phyloP scores from a whole-genome alignment of 2,329 filamentous ascomycete species.

The Waltergamsia citrina region DNA sequence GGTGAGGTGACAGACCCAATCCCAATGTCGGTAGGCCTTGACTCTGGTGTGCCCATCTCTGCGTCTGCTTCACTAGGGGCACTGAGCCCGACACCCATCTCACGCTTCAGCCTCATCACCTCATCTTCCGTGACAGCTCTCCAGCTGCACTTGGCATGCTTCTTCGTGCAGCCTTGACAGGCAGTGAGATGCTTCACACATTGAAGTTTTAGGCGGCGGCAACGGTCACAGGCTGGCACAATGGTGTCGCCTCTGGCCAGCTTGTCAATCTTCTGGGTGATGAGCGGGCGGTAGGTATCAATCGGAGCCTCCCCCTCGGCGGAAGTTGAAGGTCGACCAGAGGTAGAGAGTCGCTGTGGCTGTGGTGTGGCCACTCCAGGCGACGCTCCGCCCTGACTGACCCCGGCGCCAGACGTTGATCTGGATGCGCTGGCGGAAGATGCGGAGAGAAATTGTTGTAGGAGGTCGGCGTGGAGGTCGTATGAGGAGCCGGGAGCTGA shows the following conservation, averaged over 20 bases:
- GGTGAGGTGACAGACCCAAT: not conserved
- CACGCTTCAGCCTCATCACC: slow-evolving; percentile 17
- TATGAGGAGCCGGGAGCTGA: slow-evolving; percentile 21
- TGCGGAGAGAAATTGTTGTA: slow-evolving; percentile 38
- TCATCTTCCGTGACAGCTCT: slow-evolving; percentile 72
- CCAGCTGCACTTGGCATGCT: slow-evolving; percentile 85
- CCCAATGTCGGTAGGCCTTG: not conserved
- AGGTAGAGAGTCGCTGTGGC: slow-evolving; percentile 10
- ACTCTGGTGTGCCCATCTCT: slow-evolving; percentile 1
- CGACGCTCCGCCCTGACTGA: slow-evolving; percentile 12
- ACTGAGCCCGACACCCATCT: slow-evolving; percentile 12
- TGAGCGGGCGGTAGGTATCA: slow-evolving; percentile 38
- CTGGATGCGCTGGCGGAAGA: slow-evolving; percentile 2
- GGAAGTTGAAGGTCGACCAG: slow-evolving; percentile 6
- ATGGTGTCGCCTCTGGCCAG: slow-evolving; percentile 66
- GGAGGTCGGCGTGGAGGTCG: slow-evolving; percentile 43
- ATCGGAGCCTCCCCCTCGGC: slow-evolving; percentile 14
- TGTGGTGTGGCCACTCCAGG: slow-evolving; percentile 11
- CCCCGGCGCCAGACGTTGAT: slow-evolving; percentile 15
- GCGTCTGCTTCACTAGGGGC: not conserved
- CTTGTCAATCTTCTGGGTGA: slow-evolving; percentile 68
- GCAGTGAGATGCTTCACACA: slow-evolving; percentile 82
- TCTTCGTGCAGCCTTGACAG: slow-evolving; percentile 80
- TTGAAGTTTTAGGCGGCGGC: slow-evolving; percentile 68
- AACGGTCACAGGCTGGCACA: slow-evolving; percentile 76